Evolutionary conservation across 2,329 filamentous ascomycete species (phyloP), one percentile per base, ranked within the genome.

Genomic region (Trichophyton mentagrophytes): DNA sequence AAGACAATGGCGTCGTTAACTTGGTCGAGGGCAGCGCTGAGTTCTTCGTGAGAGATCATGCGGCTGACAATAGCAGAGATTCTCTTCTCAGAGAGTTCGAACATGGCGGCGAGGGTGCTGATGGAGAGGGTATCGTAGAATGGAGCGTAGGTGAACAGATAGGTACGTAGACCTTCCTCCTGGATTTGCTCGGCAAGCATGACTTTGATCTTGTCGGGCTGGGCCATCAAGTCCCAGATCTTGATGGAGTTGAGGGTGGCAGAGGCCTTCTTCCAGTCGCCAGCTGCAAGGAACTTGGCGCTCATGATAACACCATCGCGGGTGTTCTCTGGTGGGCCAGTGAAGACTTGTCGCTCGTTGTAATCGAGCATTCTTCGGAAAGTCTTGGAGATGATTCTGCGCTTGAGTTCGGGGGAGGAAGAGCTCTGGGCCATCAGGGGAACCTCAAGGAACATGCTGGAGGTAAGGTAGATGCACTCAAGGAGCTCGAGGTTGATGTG

Each of bases 31-130:
- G 93, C 95, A 49, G 93, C 93, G 8, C 89, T 89, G 57, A 99
- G 86, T 77, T 99, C 93, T 77, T 99, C 93, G 79, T 99, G 93
- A 70, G 90, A 95, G 75, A 99, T 97, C 93, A 99, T 99, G 81
- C 95, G 95, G 82, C 90, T 95, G 70, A 99, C 85, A 61, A 99
- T 86, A 40, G 93, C 90, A n/a, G 88, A 81, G 58, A 96, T 91
- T 82, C 97, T 97, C 78, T 87, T 84, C 68, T 87, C 80, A 61
- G 91, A 83, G 25, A 99, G 86, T 77, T 99, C 93, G 75, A 99
- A 99, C 93, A 99, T 99, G 66, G 79, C 80, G 64, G 90, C 87
- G 63, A 99, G 82, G 25, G 91, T 95, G 66, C 84, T 81, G 68
- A 96, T 82, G 63, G 90, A 87, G 63, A 99, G 85, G 22, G 93